Evolutionary conservation across 805 yeast species (phyloP), one percentile per base, ranked within the genome.

Genomic region (Kuraishia floccosa): DNA sequence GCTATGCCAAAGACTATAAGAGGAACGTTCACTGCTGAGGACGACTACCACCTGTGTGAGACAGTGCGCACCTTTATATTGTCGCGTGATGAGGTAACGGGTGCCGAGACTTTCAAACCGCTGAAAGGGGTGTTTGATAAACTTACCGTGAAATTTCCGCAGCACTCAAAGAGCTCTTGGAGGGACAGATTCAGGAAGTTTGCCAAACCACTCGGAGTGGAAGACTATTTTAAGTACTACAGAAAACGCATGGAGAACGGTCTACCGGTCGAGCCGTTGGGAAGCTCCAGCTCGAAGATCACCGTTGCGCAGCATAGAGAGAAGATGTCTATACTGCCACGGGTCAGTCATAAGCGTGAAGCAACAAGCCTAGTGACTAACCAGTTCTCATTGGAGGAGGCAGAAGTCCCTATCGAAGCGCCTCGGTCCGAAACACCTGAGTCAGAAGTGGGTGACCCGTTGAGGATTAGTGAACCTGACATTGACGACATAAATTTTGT

Each of bases 171-270:
- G 28, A 67, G 69, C 44, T 76, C 87, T n/a, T 82, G 89, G 87
- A 72, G 91, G 50, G 91, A 81, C 47, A 63, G 91, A 39, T 81
- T 69, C 49, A 58, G 89, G 40, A 81, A 79, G 51, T 79, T 77
- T 52, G 72, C 78, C 8, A 49, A 68, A 3, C 59, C 60, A n/a
- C 74, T 65, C 43, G 86, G 86, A 19, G 60, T 79, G 34, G 69
- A 67, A 38, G 59, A 61, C 25, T 80, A 72, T 43, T 58, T 73
- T 25, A 44, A 46, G 3, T 72, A 74, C 42, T 77, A 69, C 47
- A 72, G 72, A 20, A 43, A 44, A 2, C 63, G 65, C 38, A 31
- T 46, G 11, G 44, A 42, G 5, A 51, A 54, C 12, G 60, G 59
- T 20, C 44, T 54, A 23, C 47, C 37, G 4, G 80, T 82, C 3